Percentiles rank a stretch among this genome's conserved stretches.
phyloP scores from a whole-genome alignment of 768 basidiomycete species.

The Coprinellus micaceus region DNA sequence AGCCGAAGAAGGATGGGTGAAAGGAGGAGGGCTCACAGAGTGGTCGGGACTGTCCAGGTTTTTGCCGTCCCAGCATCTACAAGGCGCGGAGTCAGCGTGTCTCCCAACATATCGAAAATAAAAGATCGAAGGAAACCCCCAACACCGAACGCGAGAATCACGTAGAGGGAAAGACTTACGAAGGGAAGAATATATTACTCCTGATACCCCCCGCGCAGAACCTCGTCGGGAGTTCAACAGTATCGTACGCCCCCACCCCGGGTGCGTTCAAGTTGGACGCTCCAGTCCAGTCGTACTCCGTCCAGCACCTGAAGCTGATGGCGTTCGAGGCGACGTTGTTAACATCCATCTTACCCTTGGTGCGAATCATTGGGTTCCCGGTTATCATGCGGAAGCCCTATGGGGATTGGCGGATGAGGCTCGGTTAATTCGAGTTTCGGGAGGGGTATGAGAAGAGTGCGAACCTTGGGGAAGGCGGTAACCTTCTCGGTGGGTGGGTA shows the following conservation, averaged over 20 bases:
- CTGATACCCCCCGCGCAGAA: slow-evolving; percentile 7
- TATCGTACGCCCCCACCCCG: slow-evolving; percentile 9
- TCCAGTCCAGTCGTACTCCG: background rate
- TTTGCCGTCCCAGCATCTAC: too few relatives aligned
- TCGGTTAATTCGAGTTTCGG: background rate
- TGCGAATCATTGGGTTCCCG: slow-evolving; percentile 6
- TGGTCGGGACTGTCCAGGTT: too few relatives aligned
- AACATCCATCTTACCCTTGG: background rate
- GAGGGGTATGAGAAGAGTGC: background rate
- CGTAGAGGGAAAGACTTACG: background rate
- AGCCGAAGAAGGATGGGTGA: too few relatives aligned
- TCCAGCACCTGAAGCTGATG: slow-evolving; percentile 9
- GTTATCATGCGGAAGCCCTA: slow-evolving; percentile 11
- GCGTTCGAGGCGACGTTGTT: slow-evolving; percentile 4
- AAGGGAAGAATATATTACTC: slow-evolving; percentile 12
- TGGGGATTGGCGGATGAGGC: background rate
- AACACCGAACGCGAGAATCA: too few relatives aligned
- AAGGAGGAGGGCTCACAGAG: too few relatives aligned
- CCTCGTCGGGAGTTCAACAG: slow-evolving; percentile 6
- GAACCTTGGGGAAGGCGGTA: slow-evolving; percentile 9
- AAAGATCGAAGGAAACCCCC: too few relatives aligned
- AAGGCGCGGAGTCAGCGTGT: too few relatives aligned
- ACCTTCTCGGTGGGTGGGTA: background rate
- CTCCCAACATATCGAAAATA: too few relatives aligned
- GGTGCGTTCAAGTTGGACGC: slow-evolving; percentile 8